These are phyloP conservation scores for Ogataea nitratoaversa DNA, from an alignment of 805 yeast species.

Conservation along the genomic window DNA sequence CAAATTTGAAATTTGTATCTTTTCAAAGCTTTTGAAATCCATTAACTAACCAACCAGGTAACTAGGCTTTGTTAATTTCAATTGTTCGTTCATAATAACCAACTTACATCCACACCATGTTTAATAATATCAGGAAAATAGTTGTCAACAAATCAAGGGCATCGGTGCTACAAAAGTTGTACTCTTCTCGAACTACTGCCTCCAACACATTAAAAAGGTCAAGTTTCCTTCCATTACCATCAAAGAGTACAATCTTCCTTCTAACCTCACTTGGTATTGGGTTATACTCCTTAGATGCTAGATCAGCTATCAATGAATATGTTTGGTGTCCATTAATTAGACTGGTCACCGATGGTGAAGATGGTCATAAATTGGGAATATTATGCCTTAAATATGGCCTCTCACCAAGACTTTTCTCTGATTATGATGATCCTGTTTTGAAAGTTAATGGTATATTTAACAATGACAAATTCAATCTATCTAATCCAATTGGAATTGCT, in stretches of 20 bases:
- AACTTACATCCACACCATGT: no score
- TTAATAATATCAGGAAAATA: neutral
- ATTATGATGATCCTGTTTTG: conserved; percentile 47
- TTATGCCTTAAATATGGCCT: conserved; percentile 64
- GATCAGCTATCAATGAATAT: conserved; percentile 81
- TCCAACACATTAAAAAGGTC: no score
- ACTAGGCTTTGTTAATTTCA: no score
- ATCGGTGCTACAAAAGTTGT: no score
- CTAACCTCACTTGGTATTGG: conserved; percentile 36
- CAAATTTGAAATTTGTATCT: no score
- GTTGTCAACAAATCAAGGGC: no score
- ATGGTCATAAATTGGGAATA: conserved; percentile 77
- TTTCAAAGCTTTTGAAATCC: no score
- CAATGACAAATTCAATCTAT: conserved; percentile 33
- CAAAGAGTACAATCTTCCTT: conserved; percentile 19
- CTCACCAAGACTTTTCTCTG: conserved; percentile 56
- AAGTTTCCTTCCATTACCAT: neutral
- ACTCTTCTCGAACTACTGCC: neutral
- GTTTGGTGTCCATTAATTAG: conserved; percentile 75
- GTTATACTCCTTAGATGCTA: conserved; percentile 63
- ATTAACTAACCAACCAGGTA: no score
- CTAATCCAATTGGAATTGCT: conserved; percentile 85
- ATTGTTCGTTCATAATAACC: no score
- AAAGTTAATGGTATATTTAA: conserved; percentile 51
- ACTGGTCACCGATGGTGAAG: conserved; percentile 71